A percentile compares a stretch with the other conserved stretches of the same genome.
Conservation (phyloP, 805 yeast species). For the Hanseniaspora clermontiae region DNA sequence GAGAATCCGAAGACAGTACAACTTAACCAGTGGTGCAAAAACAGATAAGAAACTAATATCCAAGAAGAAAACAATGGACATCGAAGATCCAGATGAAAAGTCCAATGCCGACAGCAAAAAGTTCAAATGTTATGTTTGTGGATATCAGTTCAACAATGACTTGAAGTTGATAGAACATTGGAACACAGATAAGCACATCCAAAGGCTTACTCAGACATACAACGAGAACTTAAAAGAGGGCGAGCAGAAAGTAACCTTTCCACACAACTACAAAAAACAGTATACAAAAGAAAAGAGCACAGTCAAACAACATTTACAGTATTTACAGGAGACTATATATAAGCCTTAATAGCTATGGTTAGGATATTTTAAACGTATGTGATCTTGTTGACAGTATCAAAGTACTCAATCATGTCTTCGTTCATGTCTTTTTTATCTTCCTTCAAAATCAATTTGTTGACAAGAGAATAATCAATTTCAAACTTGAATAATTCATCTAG, state of each 20-base stretch:
- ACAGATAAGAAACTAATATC: not conserved
- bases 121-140: conserved; percentile 71
- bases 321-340: conserved; percentile 6
- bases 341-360: not conserved
- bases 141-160: conserved; percentile 69
- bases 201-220: conserved; percentile 1
- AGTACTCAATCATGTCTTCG: conserved; percentile 45
- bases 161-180: conserved; percentile 72
- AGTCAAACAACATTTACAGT: conserved; percentile 4
- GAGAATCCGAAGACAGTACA: conserved; percentile 15
- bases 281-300: conserved; percentile 16
- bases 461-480: conserved; percentile 52
- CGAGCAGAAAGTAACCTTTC: conserved; percentile 7
- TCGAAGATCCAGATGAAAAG: conserved; percentile 16
- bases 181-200: conserved; percentile 54
- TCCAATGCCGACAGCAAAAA: conserved; percentile 57
- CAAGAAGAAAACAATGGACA: not conserved
- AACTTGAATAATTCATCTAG: conserved; percentile 59
- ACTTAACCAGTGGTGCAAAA: conserved; percentile 15
- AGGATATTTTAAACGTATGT: conserved; percentile 10
- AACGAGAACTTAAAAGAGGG: conserved; percentile 2
- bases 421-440: conserved; percentile 18
- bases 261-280: conserved; percentile 19
- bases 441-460: conserved; percentile 26
- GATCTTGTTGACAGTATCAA: conserved; percentile 51